Evolutionary conservation across 495 filamentous ascomycete species (phyloP), one percentile per base, ranked within the genome.

Genomic region (Penicillium simplicissimum): DNA sequence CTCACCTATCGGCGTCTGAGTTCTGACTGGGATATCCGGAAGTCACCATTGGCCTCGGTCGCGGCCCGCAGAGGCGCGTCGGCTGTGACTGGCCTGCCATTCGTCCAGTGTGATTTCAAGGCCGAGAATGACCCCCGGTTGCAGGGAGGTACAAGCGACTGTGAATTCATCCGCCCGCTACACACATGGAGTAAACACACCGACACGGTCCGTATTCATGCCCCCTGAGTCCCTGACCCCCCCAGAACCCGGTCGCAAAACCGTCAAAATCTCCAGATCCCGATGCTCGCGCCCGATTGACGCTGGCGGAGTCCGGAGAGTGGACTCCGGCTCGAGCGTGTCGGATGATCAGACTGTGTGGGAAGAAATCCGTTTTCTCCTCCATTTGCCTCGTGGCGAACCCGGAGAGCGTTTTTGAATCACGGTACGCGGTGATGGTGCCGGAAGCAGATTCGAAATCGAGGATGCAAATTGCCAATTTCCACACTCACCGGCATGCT

Each of bases 401-500:
- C 48, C 15, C 48, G 38, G 51, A 53, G 33, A 53, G 51, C 33
- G 38, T 42, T 37, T 37, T 36, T 9, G 55, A 43, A 17, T 37
- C 19, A 3, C 33, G 34, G 47, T 23, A 49, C 37, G 57, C 36
- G 48, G 31, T 21, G 43, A 9, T 37, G 56, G 23, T 47, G 45
- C 28, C 43, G 60, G 28, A 52, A 51, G 38, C 56, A 47, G 52
- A 49, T 5, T 5, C 38, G 6, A 21, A 21, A 25, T 23, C 3
- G 33, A 38, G 7, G 33, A 45, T 51, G 35, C 54, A 55, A 65
- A 62, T 58, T 52, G 58, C 62, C n/a, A 31, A 15, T 23, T 21
- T 40, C 37, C 47, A 62, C 45, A 59, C 35, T 34, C 47, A 62
- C 45, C 63, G 63, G 63, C 55, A 45, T 59, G 64, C 55, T 40